Evolutionary conservation across 106 monocot species (phyloP).

Genomic region (Chionographis japonica): DNA sequence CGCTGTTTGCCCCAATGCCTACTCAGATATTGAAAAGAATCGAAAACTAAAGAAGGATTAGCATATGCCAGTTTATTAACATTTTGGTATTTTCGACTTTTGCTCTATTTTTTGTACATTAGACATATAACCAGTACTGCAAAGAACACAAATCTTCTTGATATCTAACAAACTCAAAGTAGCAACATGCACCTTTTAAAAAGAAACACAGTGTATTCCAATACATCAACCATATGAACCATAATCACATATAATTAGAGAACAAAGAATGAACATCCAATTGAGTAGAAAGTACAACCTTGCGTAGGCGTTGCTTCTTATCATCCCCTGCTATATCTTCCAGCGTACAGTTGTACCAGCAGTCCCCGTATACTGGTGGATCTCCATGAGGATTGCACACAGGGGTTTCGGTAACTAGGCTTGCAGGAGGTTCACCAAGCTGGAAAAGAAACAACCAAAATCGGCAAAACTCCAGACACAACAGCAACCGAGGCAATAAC

Average conservation of each 20-base stretch:
- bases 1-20: conserved; percentile 92
- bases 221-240: too few relatives aligned
- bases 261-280: too few relatives aligned
- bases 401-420: conserved; percentile 35
- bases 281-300: conserved; percentile 36
- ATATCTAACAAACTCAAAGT: too few relatives aligned
- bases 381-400: conserved; percentile 74
- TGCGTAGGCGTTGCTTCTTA: conserved; percentile 87
- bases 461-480: neutral
- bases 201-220: too few relatives aligned
- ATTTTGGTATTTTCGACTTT: too few relatives aligned
- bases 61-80: too few relatives aligned
- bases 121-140: too few relatives aligned
- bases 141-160: too few relatives aligned
- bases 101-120: neutral
- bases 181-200: too few relatives aligned
- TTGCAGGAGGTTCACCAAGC: conserved; percentile 87
- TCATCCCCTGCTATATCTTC: conserved; percentile 90
- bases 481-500: neutral
- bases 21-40: neutral
- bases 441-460: conserved; percentile 16
- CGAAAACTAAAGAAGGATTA: neutral
- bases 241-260: too few relatives aligned
- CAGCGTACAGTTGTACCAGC: conserved; percentile 89
- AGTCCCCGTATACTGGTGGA: conserved; percentile 84